These are phyloP conservation scores for Backusella circina DNA, from an alignment of 192 early-diverging fungal genomes.

Conservation along the genomic window DNA sequence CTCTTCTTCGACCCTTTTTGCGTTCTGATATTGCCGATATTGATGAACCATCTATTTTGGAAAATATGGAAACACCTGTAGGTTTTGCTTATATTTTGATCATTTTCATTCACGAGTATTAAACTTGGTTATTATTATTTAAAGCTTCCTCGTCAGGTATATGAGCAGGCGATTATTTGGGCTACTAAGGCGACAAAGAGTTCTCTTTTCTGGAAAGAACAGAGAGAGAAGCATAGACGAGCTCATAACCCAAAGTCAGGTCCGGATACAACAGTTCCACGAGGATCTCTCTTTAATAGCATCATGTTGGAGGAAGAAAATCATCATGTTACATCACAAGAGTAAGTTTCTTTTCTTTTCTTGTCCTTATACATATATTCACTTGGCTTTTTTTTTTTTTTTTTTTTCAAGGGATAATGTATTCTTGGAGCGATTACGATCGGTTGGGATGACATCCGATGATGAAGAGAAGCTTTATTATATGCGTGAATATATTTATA, in stretches of 20 bases:
- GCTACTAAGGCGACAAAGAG: slow-evolving; percentile 42
- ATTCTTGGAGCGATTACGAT: slow-evolving; percentile 50
- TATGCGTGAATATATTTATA: slow-evolving; percentile 77
- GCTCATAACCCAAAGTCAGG: slow-evolving; percentile 7
- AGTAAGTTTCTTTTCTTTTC: slow-evolving; percentile 32
- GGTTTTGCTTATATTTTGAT: neutral
- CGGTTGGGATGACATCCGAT: slow-evolving; percentile 69
- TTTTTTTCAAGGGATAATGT: slow-evolving; percentile 40
- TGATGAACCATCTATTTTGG: slow-evolving; percentile 54
- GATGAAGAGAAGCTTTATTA: slow-evolving; percentile 71
- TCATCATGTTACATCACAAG: slow-evolving; percentile 39
- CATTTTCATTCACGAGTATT: too few relatives aligned
- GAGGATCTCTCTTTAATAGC: slow-evolving; percentile 30
- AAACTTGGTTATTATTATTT: too few relatives aligned
- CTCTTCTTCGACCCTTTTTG: slow-evolving; percentile 66
- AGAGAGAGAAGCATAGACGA: slow-evolving; percentile 32
- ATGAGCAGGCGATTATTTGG: slow-evolving; percentile 55
- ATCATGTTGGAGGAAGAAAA: slow-evolving; percentile 11
- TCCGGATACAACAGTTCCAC: neutral
- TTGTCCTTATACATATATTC: neutral
- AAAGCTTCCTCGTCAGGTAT: slow-evolving; percentile 51
- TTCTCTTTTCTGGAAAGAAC: slow-evolving; percentile 52
- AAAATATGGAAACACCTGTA: slow-evolving; percentile 68
- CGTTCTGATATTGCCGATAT: slow-evolving; percentile 62
- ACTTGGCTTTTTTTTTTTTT: neutral